phyloP scores from a whole-genome alignment of 345 rosid genomes.

The Crucihimalaya himalaica region DNA sequence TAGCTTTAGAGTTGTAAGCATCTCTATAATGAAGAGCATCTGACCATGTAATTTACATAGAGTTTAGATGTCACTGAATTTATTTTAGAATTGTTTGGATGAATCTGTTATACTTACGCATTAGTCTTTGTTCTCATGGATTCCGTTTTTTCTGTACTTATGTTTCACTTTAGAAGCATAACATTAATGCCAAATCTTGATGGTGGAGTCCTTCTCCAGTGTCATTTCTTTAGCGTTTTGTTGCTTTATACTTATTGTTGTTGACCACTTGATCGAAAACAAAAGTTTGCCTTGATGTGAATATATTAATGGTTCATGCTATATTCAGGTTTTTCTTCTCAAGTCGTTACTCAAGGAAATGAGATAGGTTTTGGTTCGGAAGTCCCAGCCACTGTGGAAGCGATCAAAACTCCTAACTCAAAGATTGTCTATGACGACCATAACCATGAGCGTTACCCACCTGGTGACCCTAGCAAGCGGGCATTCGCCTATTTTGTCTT shows the following conservation, averaged over 20 bases:
- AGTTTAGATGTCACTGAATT: neutral
- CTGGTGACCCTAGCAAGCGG: slow-evolving; percentile 93
- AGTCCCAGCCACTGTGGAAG: slow-evolving; percentile 66
- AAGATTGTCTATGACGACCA: slow-evolving; percentile 80
- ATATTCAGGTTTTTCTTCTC: slow-evolving; percentile 34
- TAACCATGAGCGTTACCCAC: slow-evolving; percentile 87
- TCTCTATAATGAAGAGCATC: neutral
- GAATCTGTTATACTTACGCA: neutral
- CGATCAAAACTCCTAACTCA: slow-evolving; percentile 73
- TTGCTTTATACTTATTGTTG: neutral
- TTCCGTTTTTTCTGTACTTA: neutral
- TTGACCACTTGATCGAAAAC: neutral
- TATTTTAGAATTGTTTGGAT: neutral
- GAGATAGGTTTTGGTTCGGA: slow-evolving; percentile 38
- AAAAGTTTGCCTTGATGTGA: neutral
- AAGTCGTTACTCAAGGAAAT: slow-evolving; percentile 30
- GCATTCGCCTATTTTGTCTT: slow-evolving; percentile 92
- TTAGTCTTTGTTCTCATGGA: neutral
- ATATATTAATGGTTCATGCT: neutral
- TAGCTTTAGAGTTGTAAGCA: neutral
- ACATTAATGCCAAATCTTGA: neutral
- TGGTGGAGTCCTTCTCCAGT: neutral
- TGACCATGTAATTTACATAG: neutral
- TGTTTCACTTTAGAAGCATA: neutral
- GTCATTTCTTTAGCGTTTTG: neutral